A percentile compares a stretch with the other conserved stretches of the same genome.
These are phyloP conservation scores for Trichoderma lentiforme DNA, from an alignment of 2,329 filamentous ascomycete species.

Conservation along the genomic window DNA sequence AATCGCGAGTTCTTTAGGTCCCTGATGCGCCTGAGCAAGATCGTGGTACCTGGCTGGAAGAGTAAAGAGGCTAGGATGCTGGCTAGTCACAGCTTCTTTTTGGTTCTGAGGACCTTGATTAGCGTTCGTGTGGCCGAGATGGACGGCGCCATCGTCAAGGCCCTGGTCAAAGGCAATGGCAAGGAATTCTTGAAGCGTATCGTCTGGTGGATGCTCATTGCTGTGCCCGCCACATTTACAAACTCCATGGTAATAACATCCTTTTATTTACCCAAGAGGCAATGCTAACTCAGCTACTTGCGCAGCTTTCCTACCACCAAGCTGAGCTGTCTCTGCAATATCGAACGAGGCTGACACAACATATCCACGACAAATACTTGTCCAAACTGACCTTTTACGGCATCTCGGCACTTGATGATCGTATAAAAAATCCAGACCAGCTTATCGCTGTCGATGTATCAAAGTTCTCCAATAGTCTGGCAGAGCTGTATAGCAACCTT, in stretches of 20 bases:
- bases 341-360: slow-evolving; percentile 84
- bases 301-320: slow-evolving; percentile 89
- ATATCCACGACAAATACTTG: slow-evolving; percentile 93
- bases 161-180: slow-evolving; percentile 83
- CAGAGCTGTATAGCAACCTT: slow-evolving; percentile 92
- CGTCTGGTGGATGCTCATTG: slow-evolving; percentile 98
- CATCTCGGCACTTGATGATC: slow-evolving; percentile 88
- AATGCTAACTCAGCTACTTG: neutral
- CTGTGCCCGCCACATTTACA: slow-evolving; percentile 92
- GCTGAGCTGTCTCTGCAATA: slow-evolving; percentile 92
- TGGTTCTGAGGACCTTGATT: slow-evolving; percentile 85
- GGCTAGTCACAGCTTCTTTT: slow-evolving; percentile 87
- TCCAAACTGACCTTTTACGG: slow-evolving; percentile 98
- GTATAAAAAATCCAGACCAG: slow-evolving; percentile 98
- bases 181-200: slow-evolving; percentile 85
- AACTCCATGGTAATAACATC: slow-evolving; percentile 81
- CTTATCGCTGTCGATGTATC: slow-evolving; percentile 95
- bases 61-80: slow-evolving; percentile 85
- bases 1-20: slow-evolving; percentile 80
- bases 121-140: slow-evolving; percentile 95
- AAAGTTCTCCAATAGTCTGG: slow-evolving; percentile 91
- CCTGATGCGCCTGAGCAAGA: slow-evolving; percentile 72
- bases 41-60: slow-evolving; percentile 86
- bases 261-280: no score
- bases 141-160: slow-evolving; percentile 90